These are phyloP conservation scores for Eucalyptus pauciflora DNA, from an alignment of 345 rosid species.

Conservation along the genomic window DNA sequence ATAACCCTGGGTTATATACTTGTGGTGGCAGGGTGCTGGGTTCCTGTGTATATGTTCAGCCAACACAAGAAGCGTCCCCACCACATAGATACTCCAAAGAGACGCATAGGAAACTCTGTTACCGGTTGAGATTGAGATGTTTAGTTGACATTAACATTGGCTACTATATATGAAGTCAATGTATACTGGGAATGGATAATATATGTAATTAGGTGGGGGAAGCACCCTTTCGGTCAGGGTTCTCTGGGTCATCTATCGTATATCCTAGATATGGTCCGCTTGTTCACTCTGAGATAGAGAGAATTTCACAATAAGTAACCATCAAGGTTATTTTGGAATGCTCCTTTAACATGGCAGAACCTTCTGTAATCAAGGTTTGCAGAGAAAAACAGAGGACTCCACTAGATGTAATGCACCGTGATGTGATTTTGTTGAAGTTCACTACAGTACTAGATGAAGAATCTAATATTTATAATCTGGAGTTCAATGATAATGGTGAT, in stretches of 20 bases:
- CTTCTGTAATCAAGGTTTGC: background rate
- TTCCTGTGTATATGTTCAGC: background rate
- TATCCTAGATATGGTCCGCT: background rate
- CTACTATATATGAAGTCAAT: background rate
- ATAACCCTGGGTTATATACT: rapidly evolving
- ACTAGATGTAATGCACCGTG: background rate
- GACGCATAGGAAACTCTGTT: background rate
- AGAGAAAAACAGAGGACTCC: background rate
- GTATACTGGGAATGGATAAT: background rate
- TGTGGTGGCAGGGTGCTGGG: background rate
- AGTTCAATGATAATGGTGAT: background rate
- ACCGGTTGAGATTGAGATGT: background rate
- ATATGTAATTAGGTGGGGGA: background rate
- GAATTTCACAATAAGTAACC: background rate
- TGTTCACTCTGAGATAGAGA: background rate
- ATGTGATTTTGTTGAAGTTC: background rate
- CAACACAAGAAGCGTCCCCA: background rate
- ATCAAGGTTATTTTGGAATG: background rate
- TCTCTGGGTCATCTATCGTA: background rate
- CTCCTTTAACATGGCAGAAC: background rate
- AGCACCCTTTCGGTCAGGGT: background rate
- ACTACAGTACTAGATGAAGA: background rate
- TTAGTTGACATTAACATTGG: background rate
- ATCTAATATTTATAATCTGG: no score
- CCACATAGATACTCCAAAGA: background rate